phyloP scores from a whole-genome alignment of 108 stramenopile genomes.

The Cyclotella kingstonii region DNA sequence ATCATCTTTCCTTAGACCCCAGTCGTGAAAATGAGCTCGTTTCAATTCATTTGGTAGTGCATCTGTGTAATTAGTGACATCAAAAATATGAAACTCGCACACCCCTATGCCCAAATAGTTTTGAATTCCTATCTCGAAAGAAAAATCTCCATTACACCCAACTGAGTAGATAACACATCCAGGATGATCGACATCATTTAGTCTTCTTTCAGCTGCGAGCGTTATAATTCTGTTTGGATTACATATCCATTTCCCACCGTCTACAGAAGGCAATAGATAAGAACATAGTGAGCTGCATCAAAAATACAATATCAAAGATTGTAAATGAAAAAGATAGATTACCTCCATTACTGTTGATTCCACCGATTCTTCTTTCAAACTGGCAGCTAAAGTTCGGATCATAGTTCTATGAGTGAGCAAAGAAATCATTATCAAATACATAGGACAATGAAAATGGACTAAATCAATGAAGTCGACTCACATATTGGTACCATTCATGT shows the following conservation, averaged over 20 bases:
- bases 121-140: slow-evolving; percentile 39
- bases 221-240: slow-evolving; percentile 52
- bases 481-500: slow-evolving; percentile 22
- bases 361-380: slow-evolving; percentile 50
- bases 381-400: slow-evolving; percentile 66
- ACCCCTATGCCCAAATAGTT: slow-evolving; percentile 26
- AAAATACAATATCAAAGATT: no score
- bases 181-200: slow-evolving; percentile 13
- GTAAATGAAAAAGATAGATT: no score
- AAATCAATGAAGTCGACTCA: no score
- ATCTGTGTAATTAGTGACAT: slow-evolving; percentile 39
- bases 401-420: slow-evolving; percentile 30
- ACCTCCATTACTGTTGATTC: slow-evolving; percentile 34
- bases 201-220: slow-evolving; percentile 19
- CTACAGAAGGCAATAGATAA: slow-evolving; percentile 6
- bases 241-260: slow-evolving; percentile 73
- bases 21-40: slow-evolving; percentile 54
- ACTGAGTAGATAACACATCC: slow-evolving; percentile 61
- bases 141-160: slow-evolving; percentile 48
- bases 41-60: slow-evolving; percentile 27
- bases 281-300: background rate
- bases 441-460: no score
- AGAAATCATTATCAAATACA: no score
- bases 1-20: slow-evolving; percentile 48
- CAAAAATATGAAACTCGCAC: slow-evolving; percentile 68